phyloP scores from a whole-genome alignment of 495 filamentous ascomycete genomes.

The Talaromyces proteolyticus region DNA sequence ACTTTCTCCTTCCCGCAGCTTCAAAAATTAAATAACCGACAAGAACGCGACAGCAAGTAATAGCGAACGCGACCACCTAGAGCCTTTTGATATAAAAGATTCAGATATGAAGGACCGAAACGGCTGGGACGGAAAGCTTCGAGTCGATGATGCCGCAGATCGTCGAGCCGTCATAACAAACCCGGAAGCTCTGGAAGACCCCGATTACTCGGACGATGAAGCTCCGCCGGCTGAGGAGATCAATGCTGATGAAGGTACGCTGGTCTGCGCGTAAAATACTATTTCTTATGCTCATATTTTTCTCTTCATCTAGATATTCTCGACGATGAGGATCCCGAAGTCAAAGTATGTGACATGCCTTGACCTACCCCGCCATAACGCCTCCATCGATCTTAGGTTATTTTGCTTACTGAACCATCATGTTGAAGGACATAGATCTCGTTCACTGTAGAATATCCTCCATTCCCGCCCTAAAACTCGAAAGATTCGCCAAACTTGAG shows the following conservation, averaged over 20 bases:
- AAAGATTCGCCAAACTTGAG: slow-evolving; percentile 72
- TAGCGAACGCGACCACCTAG: slow-evolving; percentile 9
- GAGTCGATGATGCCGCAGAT: slow-evolving; percentile 53
- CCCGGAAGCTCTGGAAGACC: slow-evolving; percentile 72
- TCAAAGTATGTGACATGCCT: slow-evolving; percentile 36
- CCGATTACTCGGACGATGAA: slow-evolving; percentile 81
- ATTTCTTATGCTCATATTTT: background rate
- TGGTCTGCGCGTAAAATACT: too few species aligned
- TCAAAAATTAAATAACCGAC: too few species aligned
- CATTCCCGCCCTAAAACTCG: slow-evolving; percentile 69
- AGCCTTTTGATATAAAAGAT: slow-evolving; percentile 13
- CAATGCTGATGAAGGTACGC: slow-evolving; percentile 72
- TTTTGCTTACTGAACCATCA: background rate
- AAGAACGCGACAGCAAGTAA: background rate
- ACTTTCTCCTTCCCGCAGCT: too few species aligned
- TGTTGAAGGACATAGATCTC: slow-evolving; percentile 73
- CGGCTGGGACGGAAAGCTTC: slow-evolving; percentile 91
- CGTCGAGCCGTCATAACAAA: slow-evolving; percentile 57
- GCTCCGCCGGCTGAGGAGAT: slow-evolving; percentile 71
- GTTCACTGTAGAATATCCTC: slow-evolving; percentile 79
- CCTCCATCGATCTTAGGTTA: slow-evolving; percentile 5
- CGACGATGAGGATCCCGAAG: slow-evolving; percentile 55
- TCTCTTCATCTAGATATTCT: slow-evolving; percentile 52
- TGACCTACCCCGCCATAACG: slow-evolving; percentile 5
- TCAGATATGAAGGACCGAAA: slow-evolving; percentile 54